phyloP scores from a whole-genome alignment of 495 filamentous ascomycete genomes.

The Penicillium psychrofluorescens region DNA sequence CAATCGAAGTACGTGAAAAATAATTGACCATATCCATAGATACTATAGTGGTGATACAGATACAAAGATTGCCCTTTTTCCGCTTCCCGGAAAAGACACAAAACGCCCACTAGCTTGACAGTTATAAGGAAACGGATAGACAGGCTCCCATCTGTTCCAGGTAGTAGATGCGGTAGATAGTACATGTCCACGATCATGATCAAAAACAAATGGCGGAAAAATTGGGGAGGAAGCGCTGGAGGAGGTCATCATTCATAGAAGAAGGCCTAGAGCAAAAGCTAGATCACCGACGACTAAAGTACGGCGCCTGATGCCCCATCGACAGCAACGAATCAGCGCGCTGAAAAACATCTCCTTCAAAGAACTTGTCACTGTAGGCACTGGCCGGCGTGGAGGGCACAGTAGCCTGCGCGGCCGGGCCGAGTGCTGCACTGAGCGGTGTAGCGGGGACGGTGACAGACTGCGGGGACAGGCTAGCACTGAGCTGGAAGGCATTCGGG shows the following conservation, averaged over 20 bases:
- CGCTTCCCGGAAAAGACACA: no score
- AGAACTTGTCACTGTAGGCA: constrained; percentile 56
- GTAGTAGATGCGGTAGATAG: no score
- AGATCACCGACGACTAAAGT: constrained; percentile 30
- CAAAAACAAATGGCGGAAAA: no score
- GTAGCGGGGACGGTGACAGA: constrained; percentile 49
- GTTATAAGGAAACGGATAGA: no score
- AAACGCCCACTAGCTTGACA: no score
- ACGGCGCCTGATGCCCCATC: constrained; percentile 42
- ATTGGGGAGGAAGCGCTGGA: not conserved
- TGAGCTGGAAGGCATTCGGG: constrained; percentile 21
- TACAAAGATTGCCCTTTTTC: no score
- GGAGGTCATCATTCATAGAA: not conserved
- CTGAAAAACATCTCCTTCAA: constrained; percentile 66
- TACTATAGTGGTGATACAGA: no score
- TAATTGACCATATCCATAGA: no score
- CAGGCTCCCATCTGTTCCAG: no score
- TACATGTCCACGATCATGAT: no score
- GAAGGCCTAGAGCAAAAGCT: not conserved
- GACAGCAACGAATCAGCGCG: constrained; percentile 63
- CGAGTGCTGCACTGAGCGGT: constrained; percentile 77
- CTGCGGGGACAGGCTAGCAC: constrained; percentile 29
- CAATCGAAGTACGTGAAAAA: no score
- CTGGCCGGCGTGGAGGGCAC: constrained; percentile 73
- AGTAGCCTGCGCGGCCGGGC: constrained; percentile 82